Evolutionary conservation across 768 basidiomycete species (phyloP).

Genomic region (Pleurotus tuoliensis): DNA sequence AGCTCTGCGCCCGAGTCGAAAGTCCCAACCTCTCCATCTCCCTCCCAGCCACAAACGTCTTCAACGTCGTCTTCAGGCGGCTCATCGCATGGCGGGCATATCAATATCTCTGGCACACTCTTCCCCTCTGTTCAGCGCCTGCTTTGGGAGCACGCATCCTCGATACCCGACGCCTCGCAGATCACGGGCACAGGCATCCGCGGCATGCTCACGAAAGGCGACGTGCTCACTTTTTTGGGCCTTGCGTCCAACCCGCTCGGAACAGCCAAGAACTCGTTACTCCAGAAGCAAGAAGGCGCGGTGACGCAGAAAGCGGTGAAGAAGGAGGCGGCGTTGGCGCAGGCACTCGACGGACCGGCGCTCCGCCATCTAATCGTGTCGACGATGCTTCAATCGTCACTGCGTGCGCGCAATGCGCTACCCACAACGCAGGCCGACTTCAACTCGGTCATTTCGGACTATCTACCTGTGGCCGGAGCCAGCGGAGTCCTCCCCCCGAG

Average conservation of each 20-base stretch:
- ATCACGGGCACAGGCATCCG: slow-evolving; percentile 88
- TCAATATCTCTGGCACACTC: slow-evolving; percentile 62
- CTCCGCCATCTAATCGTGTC: slow-evolving; percentile 65
- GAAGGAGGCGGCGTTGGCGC: slow-evolving; percentile 22
- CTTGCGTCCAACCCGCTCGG: slow-evolving; percentile 76
- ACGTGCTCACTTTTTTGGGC: slow-evolving; percentile 84
- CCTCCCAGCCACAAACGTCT: slow-evolving; percentile 14
- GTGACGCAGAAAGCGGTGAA: slow-evolving; percentile 23
- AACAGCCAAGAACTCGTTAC: slow-evolving; percentile 51
- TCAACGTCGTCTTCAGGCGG: slow-evolving; percentile 17
- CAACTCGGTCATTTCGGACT: slow-evolving; percentile 73
- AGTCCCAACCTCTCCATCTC: slow-evolving; percentile 22
- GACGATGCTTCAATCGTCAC: slow-evolving; percentile 51
- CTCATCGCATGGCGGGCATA: slow-evolving; percentile 25
- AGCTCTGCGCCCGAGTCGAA: slow-evolving; percentile 18
- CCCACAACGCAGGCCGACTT: slow-evolving; percentile 52
- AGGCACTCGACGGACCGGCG: slow-evolving; percentile 61
- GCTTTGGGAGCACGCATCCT: slow-evolving; percentile 59
- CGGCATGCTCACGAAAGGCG: slow-evolving; percentile 96
- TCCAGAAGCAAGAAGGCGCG: slow-evolving; percentile 27
- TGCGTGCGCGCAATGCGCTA: slow-evolving; percentile 42
- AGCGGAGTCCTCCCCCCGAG: slow-evolving; percentile 12
- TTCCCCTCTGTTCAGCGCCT: slow-evolving; percentile 91
- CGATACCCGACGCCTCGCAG: slow-evolving; percentile 42
- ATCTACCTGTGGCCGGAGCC: slow-evolving; percentile 41